Percentiles rank a stretch among this genome's conserved stretches.
Conservation (phyloP, 805 yeast species). For the Myxozyma nipponensis region DNA sequence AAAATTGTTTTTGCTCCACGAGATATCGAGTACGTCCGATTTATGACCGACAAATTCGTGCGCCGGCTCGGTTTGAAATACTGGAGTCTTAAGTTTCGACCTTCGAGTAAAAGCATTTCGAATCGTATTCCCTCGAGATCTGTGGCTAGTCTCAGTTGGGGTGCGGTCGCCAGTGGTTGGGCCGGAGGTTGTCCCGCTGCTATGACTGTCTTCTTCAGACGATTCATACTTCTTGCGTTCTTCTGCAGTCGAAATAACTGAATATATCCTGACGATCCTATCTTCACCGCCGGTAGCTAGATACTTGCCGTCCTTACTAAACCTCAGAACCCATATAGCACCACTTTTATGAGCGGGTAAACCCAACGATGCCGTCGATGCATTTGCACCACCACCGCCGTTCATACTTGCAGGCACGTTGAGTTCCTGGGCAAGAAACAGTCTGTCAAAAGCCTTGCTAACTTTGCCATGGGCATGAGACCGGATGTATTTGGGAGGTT, state of each 20-base stretch:
- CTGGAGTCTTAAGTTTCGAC: constrained; percentile 56
- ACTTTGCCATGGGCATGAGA: constrained; percentile 36
- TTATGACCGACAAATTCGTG: constrained; percentile 63
- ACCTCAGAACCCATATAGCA: constrained; percentile 71
- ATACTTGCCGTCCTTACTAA: constrained; percentile 74
- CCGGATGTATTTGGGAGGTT: constrained; percentile 36
- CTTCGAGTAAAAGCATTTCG: constrained; percentile 48
- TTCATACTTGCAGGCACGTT: not conserved
- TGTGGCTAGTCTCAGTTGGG: not conserved
- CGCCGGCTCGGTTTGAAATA: constrained; percentile 66
- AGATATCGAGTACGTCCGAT: constrained; percentile 65
- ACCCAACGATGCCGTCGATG: constrained; percentile 13
- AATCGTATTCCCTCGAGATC: constrained; percentile 3
- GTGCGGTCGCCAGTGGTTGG: not conserved
- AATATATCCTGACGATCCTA: constrained; percentile 66
- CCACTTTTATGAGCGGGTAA: constrained; percentile 30
- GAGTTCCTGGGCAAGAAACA: constrained; percentile 39
- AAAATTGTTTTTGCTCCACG: constrained; percentile 87
- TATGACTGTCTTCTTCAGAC: constrained; percentile 28
- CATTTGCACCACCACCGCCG: constrained; percentile 5
- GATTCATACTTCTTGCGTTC: constrained; percentile 49
- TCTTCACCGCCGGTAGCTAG: constrained; percentile 84
- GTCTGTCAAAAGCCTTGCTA: constrained; percentile 33
- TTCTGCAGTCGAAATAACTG: constrained; percentile 68
- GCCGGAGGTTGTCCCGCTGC: too few species aligned